Conservation (phyloP, 2,329 filamentous ascomycete genomes). For the Penicillium sp. region DNA sequence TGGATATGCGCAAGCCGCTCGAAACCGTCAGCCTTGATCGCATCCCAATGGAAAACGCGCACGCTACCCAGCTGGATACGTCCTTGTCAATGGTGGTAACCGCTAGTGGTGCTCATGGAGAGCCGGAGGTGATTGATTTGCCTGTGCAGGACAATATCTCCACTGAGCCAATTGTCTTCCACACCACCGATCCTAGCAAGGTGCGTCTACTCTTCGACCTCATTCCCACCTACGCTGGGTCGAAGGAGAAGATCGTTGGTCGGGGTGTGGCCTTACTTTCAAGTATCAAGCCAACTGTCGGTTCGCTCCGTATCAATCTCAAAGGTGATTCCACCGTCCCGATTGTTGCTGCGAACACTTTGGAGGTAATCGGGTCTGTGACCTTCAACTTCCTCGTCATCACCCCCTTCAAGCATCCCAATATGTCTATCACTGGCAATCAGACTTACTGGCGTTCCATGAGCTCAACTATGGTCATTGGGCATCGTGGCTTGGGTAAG, state of each 20-base stretch:
- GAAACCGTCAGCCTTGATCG: slow-evolving; percentile 81
- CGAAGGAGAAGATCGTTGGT: slow-evolving; percentile 75
- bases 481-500: slow-evolving; percentile 77
- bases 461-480: slow-evolving; percentile 77
- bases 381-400: slow-evolving; percentile 97
- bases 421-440: slow-evolving; percentile 84
- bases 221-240: slow-evolving; percentile 87
- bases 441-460: slow-evolving; percentile 97
- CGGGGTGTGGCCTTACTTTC: slow-evolving; percentile 85
- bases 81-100: slow-evolving; percentile 88
- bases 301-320: slow-evolving; percentile 81
- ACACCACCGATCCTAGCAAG: slow-evolving; percentile 68
- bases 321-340: slow-evolving; percentile 91
- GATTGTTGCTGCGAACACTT: slow-evolving; percentile 72
- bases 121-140: slow-evolving; percentile 84
- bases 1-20: slow-evolving; percentile 82
- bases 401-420: slow-evolving; percentile 88
- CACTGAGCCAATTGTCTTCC: slow-evolving; percentile 90
- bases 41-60: slow-evolving; percentile 81
- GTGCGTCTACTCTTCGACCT: slow-evolving; percentile 93
- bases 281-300: slow-evolving; percentile 76
- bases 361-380: slow-evolving; percentile 89
- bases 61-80: slow-evolving; percentile 90
- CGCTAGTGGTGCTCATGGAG: slow-evolving; percentile 77
- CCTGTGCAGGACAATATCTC: slow-evolving; percentile 91